Percentiles rank a stretch among this genome's conserved stretches.
phyloP scores from a whole-genome alignment of 495 filamentous ascomycete species.

The Hapsidospora chrysogenum region DNA sequence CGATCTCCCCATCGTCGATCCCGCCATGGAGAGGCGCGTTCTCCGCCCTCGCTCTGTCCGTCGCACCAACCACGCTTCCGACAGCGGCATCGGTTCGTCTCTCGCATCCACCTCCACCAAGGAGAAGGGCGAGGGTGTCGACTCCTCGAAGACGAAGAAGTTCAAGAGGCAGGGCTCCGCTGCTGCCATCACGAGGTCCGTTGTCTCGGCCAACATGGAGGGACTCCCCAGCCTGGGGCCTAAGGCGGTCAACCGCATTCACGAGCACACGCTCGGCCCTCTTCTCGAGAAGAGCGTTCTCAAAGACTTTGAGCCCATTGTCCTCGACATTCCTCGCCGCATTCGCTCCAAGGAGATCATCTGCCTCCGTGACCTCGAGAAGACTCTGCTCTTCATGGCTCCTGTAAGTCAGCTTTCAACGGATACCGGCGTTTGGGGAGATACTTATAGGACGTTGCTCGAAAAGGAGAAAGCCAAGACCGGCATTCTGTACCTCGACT shows the following conservation, averaged over 20 bases:
- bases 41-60: constrained; percentile 34
- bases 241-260: constrained; percentile 35
- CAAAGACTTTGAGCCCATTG: constrained; percentile 63
- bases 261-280: constrained; percentile 34
- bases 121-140: constrained; percentile 12
- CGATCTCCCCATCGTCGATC: constrained; percentile 23
- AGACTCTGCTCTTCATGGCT: constrained; percentile 71
- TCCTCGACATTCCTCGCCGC: constrained; percentile 55
- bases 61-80: constrained; percentile 37
- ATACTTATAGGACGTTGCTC: constrained; percentile 48
- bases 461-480: constrained; percentile 60
- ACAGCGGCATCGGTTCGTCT: constrained; percentile 45
- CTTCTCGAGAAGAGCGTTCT: constrained; percentile 32
- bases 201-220: constrained; percentile 17
- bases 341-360: constrained; percentile 67
- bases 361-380: constrained; percentile 78
- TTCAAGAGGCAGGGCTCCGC: constrained; percentile 11
- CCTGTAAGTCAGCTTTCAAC: constrained; percentile 54
- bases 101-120: constrained; percentile 20
- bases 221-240: constrained; percentile 25
- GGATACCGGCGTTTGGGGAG: constrained; percentile 34
- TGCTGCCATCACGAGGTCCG: constrained; percentile 32
- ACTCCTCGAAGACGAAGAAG: constrained; percentile 13
- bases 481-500: constrained; percentile 54
- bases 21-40: constrained; percentile 24